These are phyloP conservation scores for Yamadazyma tumulicola DNA, from an alignment of 805 yeast species.

Conservation along the genomic window DNA sequence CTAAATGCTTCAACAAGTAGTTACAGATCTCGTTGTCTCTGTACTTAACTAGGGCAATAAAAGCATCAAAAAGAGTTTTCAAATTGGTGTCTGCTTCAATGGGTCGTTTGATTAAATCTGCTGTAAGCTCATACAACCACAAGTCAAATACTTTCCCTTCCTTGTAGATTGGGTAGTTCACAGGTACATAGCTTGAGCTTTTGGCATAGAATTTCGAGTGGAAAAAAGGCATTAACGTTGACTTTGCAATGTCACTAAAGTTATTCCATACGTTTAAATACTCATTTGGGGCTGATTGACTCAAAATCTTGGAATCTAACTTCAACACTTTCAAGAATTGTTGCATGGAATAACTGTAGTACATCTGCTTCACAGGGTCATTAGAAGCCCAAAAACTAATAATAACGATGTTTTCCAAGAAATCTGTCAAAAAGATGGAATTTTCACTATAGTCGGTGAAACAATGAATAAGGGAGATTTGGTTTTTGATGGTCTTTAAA, in stretches of 20 bases:
- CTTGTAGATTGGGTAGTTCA: slow-evolving; percentile 63
- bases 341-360: slow-evolving; percentile 86
- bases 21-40: slow-evolving; percentile 69
- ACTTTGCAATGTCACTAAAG: slow-evolving; percentile 62
- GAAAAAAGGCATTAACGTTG: slow-evolving; percentile 72
- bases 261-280: slow-evolving; percentile 50
- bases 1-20: slow-evolving; percentile 73
- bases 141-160: slow-evolving; percentile 51
- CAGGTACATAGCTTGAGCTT: slow-evolving; percentile 43
- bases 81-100: slow-evolving; percentile 15
- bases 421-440: slow-evolving; percentile 57
- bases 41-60: slow-evolving; percentile 61
- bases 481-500: slow-evolving; percentile 37
- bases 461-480: slow-evolving; percentile 53
- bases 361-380: slow-evolving; percentile 79
- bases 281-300: slow-evolving; percentile 14
- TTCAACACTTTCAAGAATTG: slow-evolving; percentile 68
- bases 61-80: slow-evolving; percentile 52
- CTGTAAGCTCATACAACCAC: slow-evolving; percentile 73
- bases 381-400: slow-evolving; percentile 88
- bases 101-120: slow-evolving; percentile 57
- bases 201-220: slow-evolving; percentile 61
- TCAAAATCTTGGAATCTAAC: slow-evolving; percentile 20
- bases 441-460: slow-evolving; percentile 62
- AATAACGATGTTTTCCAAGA: slow-evolving; percentile 68